Percentiles rank a stretch among this genome's conserved stretches.
These are phyloP conservation scores for Ceriops decandra DNA, from an alignment of 345 rosid genomes.

Conservation along the genomic window DNA sequence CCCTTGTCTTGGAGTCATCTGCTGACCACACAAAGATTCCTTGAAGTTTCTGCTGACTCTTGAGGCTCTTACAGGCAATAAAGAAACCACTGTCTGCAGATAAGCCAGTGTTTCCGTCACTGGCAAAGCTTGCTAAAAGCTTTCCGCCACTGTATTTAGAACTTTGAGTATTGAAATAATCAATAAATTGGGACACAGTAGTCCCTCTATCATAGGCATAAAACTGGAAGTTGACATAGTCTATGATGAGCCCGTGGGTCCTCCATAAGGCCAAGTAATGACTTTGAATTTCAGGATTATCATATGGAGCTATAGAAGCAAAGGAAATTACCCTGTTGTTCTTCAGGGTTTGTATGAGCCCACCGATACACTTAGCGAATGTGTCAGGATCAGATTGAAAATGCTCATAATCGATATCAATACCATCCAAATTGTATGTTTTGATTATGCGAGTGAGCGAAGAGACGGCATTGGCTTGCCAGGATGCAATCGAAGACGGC, in stretches of 20 bases:
- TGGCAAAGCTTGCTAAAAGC: slow-evolving; percentile 1
- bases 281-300: not conserved
- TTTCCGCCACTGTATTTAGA: not conserved
- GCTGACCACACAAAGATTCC: slow-evolving; percentile 13
- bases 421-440: not conserved
- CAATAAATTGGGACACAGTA: not conserved
- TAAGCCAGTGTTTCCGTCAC: not conserved
- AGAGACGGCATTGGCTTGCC: not conserved
- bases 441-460: not conserved
- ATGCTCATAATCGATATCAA: not conserved
- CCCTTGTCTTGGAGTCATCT: slow-evolving; percentile 2
- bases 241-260: not conserved
- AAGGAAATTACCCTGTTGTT: not conserved
- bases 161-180: not conserved
- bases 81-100: slow-evolving; percentile 4
- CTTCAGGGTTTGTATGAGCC: slow-evolving; percentile 2
- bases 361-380: not conserved
- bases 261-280: not conserved
- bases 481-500: not conserved
- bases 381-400: not conserved
- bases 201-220: not conserved
- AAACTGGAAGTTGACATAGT: slow-evolving; percentile 1
- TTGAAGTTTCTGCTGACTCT: slow-evolving; percentile 3
- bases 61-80: not conserved
- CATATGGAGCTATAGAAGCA: not conserved